A percentile compares a stretch with the other conserved stretches of the same genome.
These are phyloP conservation scores for Phytophthora parvispora DNA, from an alignment of 352 stramenopile genomes.

Conservation along the genomic window DNA sequence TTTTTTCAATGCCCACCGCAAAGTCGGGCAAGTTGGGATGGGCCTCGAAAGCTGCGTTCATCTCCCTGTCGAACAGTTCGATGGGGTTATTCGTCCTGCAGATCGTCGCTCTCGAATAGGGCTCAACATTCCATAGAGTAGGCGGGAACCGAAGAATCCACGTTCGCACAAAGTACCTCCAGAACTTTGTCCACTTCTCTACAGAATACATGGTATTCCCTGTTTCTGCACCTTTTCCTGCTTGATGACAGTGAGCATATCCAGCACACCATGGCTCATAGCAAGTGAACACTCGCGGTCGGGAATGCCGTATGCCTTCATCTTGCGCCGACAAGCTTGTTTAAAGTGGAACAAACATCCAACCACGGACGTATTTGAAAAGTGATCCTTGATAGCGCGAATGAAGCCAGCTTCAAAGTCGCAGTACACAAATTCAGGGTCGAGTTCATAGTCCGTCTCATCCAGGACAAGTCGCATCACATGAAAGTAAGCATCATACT, in stretches of 20 bases:
- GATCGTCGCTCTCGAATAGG: neutral
- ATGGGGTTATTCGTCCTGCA: constrained; percentile 24
- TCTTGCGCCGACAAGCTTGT: neutral
- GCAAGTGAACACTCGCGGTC: neutral
- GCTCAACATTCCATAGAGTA: constrained; percentile 5
- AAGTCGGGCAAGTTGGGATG: constrained; percentile 24
- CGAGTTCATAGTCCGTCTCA: constrained; percentile 1
- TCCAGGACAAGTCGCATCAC: neutral
- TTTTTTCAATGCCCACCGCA: constrained; percentile 23
- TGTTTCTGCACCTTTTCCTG: constrained; percentile 5
- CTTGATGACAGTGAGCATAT: constrained; percentile 9
- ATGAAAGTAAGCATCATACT: constrained; percentile 6
- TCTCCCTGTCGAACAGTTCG: constrained; percentile 28
- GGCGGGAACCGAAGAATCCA: constrained; percentile 9
- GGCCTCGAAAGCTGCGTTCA: constrained; percentile 25
- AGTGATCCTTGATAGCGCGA: neutral
- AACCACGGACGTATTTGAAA: neutral
- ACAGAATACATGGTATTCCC: neutral
- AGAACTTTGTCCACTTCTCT: constrained; percentile 5
- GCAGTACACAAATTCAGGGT: constrained; percentile 9
- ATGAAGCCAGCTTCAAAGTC: constrained; percentile 16
- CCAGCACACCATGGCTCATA: neutral
- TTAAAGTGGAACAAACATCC: neutral
- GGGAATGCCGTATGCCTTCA: neutral
- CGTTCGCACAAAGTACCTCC: neutral